Evolutionary conservation across 495 filamentous ascomycete species (phyloP).

Genomic region (Collariella sp.): DNA sequence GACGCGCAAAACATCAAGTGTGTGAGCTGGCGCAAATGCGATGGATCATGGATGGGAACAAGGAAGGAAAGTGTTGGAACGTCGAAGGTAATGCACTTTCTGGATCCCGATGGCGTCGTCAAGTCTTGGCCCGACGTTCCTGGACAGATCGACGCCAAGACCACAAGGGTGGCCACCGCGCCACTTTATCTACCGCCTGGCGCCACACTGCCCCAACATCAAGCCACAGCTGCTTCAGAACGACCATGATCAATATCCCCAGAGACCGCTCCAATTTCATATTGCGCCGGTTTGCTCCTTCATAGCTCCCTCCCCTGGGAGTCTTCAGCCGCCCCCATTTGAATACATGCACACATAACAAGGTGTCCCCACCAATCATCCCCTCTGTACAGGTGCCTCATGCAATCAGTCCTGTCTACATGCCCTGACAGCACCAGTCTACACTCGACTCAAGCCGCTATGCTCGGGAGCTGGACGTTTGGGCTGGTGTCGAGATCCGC

Average conservation of each 20-base stretch:
- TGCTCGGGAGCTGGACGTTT: neutral
- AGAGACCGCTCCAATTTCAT: neutral
- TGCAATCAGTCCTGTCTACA: neutral
- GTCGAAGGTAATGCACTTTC: no score
- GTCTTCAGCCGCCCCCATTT: neutral
- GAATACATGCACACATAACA: slow-evolving; percentile 4
- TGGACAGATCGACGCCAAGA: neutral
- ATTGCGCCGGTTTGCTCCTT: slow-evolving; percentile 1
- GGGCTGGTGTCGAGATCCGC: slow-evolving; percentile 51
- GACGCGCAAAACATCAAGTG: no score
- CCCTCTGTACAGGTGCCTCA: neutral
- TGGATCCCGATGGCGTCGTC: neutral
- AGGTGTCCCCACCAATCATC: neutral
- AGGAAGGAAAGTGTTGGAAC: neutral
- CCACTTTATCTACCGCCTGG: neutral
- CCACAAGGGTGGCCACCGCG: neutral
- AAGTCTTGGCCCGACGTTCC: neutral
- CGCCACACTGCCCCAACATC: neutral
- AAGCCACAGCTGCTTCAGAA: neutral
- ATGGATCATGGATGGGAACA: no score
- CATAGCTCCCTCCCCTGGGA: slow-evolving; percentile 1
- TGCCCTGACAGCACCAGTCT: neutral
- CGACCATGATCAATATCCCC: neutral
- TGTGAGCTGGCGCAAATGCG: no score
- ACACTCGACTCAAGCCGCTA: neutral